Evolutionary conservation across 2,329 filamentous ascomycete genomes (phyloP), one percentile per base, ranked within the genome.

Genomic region (Amauroascus verrucosus): DNA sequence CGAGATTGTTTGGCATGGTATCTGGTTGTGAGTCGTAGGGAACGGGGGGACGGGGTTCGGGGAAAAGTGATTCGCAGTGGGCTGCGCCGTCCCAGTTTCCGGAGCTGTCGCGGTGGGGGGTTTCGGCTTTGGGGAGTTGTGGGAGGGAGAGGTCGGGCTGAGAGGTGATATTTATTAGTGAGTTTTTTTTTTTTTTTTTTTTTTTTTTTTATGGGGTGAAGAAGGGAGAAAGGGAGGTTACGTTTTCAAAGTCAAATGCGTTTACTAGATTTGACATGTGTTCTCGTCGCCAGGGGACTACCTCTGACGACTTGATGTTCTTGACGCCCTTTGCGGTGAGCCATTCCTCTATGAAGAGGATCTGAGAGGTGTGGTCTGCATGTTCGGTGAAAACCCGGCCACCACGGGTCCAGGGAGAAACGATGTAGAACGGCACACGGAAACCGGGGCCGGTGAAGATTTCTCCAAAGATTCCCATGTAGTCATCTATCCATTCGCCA

Each of bases 401-500:
- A 9, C 75, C 74, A 13, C 77, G 74, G 0, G 77, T 80, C 71
- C 75, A 80, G 0, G 77, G 77, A 0, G 77, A 79, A 52, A 80
- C 69, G 62, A 80, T 77, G 58, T 76, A 75, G 56, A 79, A 76
- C 0, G 77, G 77, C 1, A 79, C 66, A 6, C 77, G 75, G 60
- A 77, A 73, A 26, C 72, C 71, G 35, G 73, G 73, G 3, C 73
- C 73, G 11, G 67, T 67, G 53, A 68, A 73, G 18, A 72, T 65
- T 18, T 74, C 59, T n/a, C 72, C 71, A 50, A 71, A 70, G 1
- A 64, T 32, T 6, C 65, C 67, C 51, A 70, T 68, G 0, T 71
- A 70, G 53, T 75, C 75, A 48, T 77, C 63, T 41, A 76, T 66
- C 77, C 77, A 80, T 59, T 80, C 77, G 2, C 76, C 77, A 0